Evolutionary conservation across 495 filamentous ascomycete species (phyloP), one percentile per base, ranked within the genome.

Genomic region (Parathielavia hyrcaniae): DNA sequence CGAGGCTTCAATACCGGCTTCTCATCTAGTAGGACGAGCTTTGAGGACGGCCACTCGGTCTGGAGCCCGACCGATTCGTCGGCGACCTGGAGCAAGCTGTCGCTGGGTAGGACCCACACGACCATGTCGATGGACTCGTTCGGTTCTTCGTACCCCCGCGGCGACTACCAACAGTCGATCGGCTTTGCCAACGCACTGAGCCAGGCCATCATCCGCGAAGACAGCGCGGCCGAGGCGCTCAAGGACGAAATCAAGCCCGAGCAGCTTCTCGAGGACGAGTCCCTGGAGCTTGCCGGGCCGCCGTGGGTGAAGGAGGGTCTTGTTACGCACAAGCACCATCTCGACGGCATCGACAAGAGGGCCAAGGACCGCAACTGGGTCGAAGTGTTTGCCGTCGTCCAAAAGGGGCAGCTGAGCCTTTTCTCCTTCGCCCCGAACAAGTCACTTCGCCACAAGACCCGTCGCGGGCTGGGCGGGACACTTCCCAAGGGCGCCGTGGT

Each of bases 251-350:
- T 78, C 41, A 79, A 81, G 26, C 79, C 72, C n/a, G 78, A 80
- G 35, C 84, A 86, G 43, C 78, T 95, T 17, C 81, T 97, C 0
- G 93, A 97, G 61, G 93, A 97, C 64, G 95, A 97, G 65, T 87
- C 84, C 0, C 75, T 98, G 17, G 91, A 93, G 62, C 83, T 98
- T 41, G 84, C 85, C 7, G 93, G 93, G 17, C 89, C 93, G 10
- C 93, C 93, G 10, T 98, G 93, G 93, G 87, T 95, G 39, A 98
- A 99, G 66, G 93, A 99, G 71, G 93, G 93, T 39, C 88, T 93
- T 58, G 74, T 97, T 16, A 92, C 91, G 64, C 92, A 97, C 72
- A 97, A 97, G 71, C 93, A 96, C 69, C 91, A 97, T 67, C 79
- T 97, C 16, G 92, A 97, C 65, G 81, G 87, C 8, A 77, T 86